A percentile compares a stretch with the other conserved stretches of the same genome.
Conservation (phyloP, 345 rosid species). For the Eucalyptus microcorys region DNA sequence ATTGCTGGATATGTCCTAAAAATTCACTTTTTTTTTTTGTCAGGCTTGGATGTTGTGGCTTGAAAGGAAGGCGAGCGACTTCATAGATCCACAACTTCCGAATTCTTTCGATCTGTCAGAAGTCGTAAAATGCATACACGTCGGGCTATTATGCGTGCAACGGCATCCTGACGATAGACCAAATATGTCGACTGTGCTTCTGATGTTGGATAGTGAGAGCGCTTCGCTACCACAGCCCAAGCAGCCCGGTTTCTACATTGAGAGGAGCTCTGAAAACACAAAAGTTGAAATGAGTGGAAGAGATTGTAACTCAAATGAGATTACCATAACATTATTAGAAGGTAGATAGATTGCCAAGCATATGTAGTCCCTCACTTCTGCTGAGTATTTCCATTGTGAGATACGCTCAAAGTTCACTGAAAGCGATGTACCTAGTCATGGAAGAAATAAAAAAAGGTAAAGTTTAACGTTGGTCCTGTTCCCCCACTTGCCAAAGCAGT, state of each 20-base stretch:
- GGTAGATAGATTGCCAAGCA: neutral
- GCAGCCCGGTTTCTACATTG: neutral
- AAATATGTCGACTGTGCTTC: neutral
- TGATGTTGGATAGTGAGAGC: neutral
- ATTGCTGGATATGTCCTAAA: neutral
- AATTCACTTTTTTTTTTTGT: neutral
- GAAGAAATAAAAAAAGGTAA: neutral
- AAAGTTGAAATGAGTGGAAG: neutral
- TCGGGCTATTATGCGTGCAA: conserved; percentile 33
- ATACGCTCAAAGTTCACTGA: neutral
- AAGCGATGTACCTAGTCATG: neutral
- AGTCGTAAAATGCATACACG: conserved; percentile 13
- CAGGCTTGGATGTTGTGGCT: conserved; percentile 31
- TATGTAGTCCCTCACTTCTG: neutral
- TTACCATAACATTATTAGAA: neutral
- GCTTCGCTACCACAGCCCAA: neutral
- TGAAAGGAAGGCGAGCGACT: conserved; percentile 1
- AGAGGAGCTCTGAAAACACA: neutral
- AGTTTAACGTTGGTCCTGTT: neutral
- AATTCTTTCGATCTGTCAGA: conserved; percentile 1
- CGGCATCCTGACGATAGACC: conserved; percentile 20
- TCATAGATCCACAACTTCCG: conserved; percentile 6
- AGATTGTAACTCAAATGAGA: neutral
- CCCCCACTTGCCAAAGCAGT: accelerated
- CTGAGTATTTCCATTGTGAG: neutral